phyloP scores from a whole-genome alignment of 2,329 filamentous ascomycete species.

The Orbilia oligospora region DNA sequence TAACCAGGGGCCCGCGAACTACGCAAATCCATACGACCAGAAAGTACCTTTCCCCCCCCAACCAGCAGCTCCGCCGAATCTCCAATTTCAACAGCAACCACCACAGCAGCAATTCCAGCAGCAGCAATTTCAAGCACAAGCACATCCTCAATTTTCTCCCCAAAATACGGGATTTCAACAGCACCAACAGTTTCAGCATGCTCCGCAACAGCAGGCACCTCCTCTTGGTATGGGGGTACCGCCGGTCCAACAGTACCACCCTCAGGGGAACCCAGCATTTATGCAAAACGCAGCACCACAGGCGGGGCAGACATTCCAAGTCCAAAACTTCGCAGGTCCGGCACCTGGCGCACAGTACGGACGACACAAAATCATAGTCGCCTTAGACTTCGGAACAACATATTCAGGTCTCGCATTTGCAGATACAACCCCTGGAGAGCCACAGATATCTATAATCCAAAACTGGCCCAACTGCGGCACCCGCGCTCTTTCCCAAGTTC shows the following conservation, averaged over 20 bases:
- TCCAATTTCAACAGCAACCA: slow-evolving; percentile 23
- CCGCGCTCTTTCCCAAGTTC: slow-evolving; percentile 59
- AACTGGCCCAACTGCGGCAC: slow-evolving; percentile 62
- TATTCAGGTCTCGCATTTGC: slow-evolving; percentile 53
- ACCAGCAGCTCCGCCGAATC: slow-evolving; percentile 5
- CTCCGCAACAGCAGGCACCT: slow-evolving; percentile 19
- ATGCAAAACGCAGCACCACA: slow-evolving; percentile 42
- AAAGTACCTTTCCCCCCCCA: slow-evolving; percentile 33
- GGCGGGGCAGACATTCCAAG: slow-evolving; percentile 32
- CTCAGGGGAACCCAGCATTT: slow-evolving; percentile 29
- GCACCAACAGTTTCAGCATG: slow-evolving; percentile 39
- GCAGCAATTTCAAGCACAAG: slow-evolving; percentile 27
- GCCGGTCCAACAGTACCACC: slow-evolving; percentile 36
- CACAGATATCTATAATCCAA: slow-evolving; percentile 61
- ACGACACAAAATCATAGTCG: slow-evolving; percentile 56
- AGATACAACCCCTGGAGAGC: slow-evolving; percentile 55
- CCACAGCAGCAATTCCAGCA: slow-evolving; percentile 24
- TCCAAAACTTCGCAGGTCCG: slow-evolving; percentile 55
- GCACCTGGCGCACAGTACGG: slow-evolving; percentile 36
- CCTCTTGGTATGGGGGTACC: neutral
- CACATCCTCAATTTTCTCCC: slow-evolving; percentile 12
- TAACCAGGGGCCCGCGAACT: slow-evolving; percentile 7
- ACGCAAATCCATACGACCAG: slow-evolving; percentile 37
- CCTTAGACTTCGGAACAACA: slow-evolving; percentile 52
- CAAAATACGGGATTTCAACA: slow-evolving; percentile 32